phyloP scores from a whole-genome alignment of 768 basidiomycete genomes.

The Myochromella boudieri region DNA sequence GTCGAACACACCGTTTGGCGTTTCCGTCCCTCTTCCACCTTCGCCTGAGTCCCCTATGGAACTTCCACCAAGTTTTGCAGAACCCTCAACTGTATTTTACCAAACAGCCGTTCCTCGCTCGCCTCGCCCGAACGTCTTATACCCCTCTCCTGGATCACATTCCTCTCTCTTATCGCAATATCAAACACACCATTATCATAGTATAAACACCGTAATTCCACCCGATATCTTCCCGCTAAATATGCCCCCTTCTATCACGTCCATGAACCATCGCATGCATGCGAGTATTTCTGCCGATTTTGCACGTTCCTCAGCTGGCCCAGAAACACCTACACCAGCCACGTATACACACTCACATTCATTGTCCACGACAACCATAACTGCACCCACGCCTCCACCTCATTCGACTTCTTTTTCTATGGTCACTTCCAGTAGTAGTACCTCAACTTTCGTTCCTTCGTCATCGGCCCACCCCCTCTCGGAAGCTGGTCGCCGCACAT shows the following conservation, averaged over 20 bases:
- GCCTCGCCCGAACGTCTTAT: slow-evolving; percentile 45
- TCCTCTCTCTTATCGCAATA: slow-evolving; percentile 42
- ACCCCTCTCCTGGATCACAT: slow-evolving; percentile 43
- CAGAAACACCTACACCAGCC: slow-evolving; percentile 42
- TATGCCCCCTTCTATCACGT: slow-evolving; percentile 38
- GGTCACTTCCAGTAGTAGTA: slow-evolving; percentile 6
- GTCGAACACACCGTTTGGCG: slow-evolving; percentile 34
- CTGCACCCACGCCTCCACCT: slow-evolving; percentile 38
- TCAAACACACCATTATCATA: slow-evolving; percentile 32
- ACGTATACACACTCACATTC: slow-evolving; percentile 47
- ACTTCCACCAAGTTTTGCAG: slow-evolving; percentile 29
- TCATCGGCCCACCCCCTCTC: slow-evolving; percentile 19
- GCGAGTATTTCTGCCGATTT: slow-evolving; percentile 16
- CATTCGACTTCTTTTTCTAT: slow-evolving; percentile 8
- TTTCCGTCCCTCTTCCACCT: slow-evolving; percentile 44
- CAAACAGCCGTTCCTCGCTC: slow-evolving; percentile 55
- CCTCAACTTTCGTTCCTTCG: slow-evolving; percentile 20
- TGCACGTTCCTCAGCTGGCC: slow-evolving; percentile 31
- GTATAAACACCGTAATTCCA: slow-evolving; percentile 27
- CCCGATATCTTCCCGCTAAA: slow-evolving; percentile 43
- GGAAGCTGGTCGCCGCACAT: neutral
- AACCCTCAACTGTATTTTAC: slow-evolving; percentile 65
- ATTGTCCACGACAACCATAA: slow-evolving; percentile 48
- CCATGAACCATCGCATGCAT: slow-evolving; percentile 32
- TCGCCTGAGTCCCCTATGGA: slow-evolving; percentile 45